Evolutionary conservation across 2,329 filamentous ascomycete genomes (phyloP).

Genomic region (Cordyceps militaris): DNA sequence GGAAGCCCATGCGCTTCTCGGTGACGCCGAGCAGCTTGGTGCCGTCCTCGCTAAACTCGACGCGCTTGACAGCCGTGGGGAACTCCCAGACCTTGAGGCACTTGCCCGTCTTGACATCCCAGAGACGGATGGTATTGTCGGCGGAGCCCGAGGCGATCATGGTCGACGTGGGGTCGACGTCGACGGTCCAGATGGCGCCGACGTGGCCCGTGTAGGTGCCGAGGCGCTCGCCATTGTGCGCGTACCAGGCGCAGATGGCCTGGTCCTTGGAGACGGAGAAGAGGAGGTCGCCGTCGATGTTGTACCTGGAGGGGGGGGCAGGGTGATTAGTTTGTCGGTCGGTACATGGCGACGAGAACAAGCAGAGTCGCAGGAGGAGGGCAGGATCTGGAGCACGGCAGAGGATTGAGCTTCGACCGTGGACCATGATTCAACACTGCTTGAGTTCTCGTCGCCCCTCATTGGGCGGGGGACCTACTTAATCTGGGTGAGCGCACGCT

Average conservation of each 20-base stretch:
- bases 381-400: not conserved
- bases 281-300: conserved; percentile 90
- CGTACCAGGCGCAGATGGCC: conserved; percentile 93
- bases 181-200: conserved; percentile 97
- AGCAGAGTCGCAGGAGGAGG: conserved; percentile 1
- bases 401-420: not conserved
- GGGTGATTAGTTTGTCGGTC: conserved; percentile 8
- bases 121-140: conserved; percentile 96
- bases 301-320: conserved; percentile 53
- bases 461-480: conserved; percentile 47
- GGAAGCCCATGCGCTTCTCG: conserved; percentile 95
- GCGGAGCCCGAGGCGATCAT: conserved; percentile 92
- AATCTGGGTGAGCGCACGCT: conserved; percentile 92
- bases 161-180: conserved; percentile 85
- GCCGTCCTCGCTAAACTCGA: conserved; percentile 95
- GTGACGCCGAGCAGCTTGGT: conserved; percentile 86
- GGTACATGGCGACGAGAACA: conserved; percentile 13
- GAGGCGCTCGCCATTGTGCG: conserved; percentile 94
- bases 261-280: conserved; percentile 97
- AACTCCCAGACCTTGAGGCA: conserved; percentile 98
- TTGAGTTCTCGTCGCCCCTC: conserved; percentile 6
- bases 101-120: conserved; percentile 90
- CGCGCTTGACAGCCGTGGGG: conserved; percentile 91
- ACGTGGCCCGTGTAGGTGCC: conserved; percentile 96
- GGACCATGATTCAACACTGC: not conserved